phyloP scores from a whole-genome alignment of 257 asterid genomes.

The Gynochthodes officinalis region DNA sequence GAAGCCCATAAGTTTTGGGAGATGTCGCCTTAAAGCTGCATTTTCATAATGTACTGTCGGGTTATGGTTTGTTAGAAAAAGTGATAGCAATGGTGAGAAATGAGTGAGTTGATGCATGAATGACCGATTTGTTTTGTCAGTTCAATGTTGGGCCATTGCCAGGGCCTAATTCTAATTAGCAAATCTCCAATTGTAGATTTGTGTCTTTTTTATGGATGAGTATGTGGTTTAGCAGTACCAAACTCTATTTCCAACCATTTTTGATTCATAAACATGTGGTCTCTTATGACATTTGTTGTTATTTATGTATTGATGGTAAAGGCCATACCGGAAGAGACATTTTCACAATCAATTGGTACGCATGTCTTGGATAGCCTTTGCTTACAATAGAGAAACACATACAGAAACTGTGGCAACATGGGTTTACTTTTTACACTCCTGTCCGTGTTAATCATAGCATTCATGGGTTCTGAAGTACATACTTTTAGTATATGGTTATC shows the following conservation, averaged over 20 bases:
- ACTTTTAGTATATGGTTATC: too few species aligned
- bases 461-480: too few species aligned
- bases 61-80: background rate
- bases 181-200: background rate
- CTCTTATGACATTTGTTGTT: too few species aligned
- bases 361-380: background rate
- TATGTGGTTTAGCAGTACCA: background rate
- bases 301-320: too few species aligned
- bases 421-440: too few species aligned
- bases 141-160: background rate
- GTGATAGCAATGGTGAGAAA: background rate
- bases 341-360: slow-evolving; percentile 21
- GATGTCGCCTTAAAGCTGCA: slow-evolving; percentile 10
- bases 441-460: too few species aligned
- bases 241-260: too few species aligned
- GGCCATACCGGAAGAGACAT: slow-evolving; percentile 9
- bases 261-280: too few species aligned
- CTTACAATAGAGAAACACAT: too few species aligned
- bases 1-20: slow-evolving; percentile 9
- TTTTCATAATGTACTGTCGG: background rate
- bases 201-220: background rate
- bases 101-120: background rate
- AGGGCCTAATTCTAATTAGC: background rate
- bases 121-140: background rate
- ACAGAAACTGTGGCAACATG: too few species aligned